Percentiles rank a stretch among this genome's conserved stretches.
Conservation (phyloP, 352 stramenopile genomes). For the Hyaloperonospora arabidopsidis region DNA sequence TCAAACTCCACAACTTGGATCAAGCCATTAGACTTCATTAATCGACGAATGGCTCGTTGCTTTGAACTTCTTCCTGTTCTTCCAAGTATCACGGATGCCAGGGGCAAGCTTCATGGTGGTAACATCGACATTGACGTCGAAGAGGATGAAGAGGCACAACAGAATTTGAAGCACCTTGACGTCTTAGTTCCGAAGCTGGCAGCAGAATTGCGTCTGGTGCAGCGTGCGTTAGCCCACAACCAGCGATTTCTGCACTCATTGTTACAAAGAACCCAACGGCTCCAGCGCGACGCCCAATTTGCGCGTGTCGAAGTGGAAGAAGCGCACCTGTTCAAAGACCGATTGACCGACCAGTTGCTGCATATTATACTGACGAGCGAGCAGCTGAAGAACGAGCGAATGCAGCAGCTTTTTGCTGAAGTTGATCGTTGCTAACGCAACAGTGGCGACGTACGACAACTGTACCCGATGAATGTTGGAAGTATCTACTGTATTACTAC, state of each 20-base stretch:
- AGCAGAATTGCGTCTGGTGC: slow-evolving; percentile 37
- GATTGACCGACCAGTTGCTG: slow-evolving; percentile 68
- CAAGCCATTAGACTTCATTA: slow-evolving; percentile 52
- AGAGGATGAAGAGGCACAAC: slow-evolving; percentile 38
- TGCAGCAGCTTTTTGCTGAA: slow-evolving; percentile 70
- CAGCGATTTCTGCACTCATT: slow-evolving; percentile 34
- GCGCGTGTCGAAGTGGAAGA: slow-evolving; percentile 67
- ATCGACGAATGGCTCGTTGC: slow-evolving; percentile 49
- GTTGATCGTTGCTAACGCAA: slow-evolving; percentile 29
- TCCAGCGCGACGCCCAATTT: slow-evolving; percentile 46
- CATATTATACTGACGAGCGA: slow-evolving; percentile 61
- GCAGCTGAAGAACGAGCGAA: slow-evolving; percentile 58
- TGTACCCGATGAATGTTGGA: slow-evolving; percentile 19
- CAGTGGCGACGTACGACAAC: slow-evolving; percentile 4
- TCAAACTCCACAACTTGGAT: slow-evolving; percentile 26
- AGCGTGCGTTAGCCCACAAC: slow-evolving; percentile 41
- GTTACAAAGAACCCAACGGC: slow-evolving; percentile 24
- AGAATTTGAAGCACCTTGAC: slow-evolving; percentile 55
- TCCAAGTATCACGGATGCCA: slow-evolving; percentile 19
- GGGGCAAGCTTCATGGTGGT: slow-evolving; percentile 15
- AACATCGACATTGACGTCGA: slow-evolving; percentile 36
- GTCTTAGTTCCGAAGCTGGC: slow-evolving; percentile 52
- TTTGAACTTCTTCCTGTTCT: slow-evolving; percentile 43
- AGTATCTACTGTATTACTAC: slow-evolving; percentile 42
- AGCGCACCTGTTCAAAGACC: slow-evolving; percentile 61